Percentiles rank a stretch among this genome's conserved stretches.
These are phyloP conservation scores for Lentinula detonsa DNA, from an alignment of 768 basidiomycete species.

Conservation along the genomic window DNA sequence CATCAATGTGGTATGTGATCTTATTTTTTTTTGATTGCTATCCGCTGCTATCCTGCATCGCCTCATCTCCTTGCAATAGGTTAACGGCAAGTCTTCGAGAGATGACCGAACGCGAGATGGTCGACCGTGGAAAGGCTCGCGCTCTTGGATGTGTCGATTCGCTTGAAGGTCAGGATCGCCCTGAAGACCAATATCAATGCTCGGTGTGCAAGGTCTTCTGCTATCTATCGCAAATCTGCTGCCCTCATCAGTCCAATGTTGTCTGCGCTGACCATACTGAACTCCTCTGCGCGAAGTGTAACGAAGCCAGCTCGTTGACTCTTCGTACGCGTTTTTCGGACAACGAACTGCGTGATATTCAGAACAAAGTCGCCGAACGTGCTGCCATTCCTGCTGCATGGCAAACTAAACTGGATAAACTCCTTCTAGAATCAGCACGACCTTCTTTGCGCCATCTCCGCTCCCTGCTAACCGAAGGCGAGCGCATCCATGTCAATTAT, in stretches of 20 bases:
- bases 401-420: slow-evolving; percentile 61
- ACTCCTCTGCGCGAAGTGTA: slow-evolving; percentile 64
- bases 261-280: slow-evolving; percentile 84
- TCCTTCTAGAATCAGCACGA: slow-evolving; percentile 61
- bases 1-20: slow-evolving; percentile 77
- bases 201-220: slow-evolving; percentile 88
- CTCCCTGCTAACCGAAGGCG: slow-evolving; percentile 82
- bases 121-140: slow-evolving; percentile 58
- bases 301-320: slow-evolving; percentile 41
- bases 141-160: slow-evolving; percentile 55
- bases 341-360: slow-evolving; percentile 63
- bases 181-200: slow-evolving; percentile 97
- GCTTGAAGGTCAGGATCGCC: slow-evolving; percentile 72
- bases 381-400: slow-evolving; percentile 72
- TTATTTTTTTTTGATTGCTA: background rate
- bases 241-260: slow-evolving; percentile 70
- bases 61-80: slow-evolving; percentile 38
- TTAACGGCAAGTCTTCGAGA: slow-evolving; percentile 76
- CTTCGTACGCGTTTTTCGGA: slow-evolving; percentile 82
- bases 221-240: slow-evolving; percentile 90
- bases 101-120: slow-evolving; percentile 84
- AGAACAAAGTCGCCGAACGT: slow-evolving; percentile 59
- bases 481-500: slow-evolving; percentile 61
- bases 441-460: slow-evolving; percentile 75
- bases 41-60: background rate